Base-by-base conservation (phyloP, 2,329 filamentous ascomycete species). In the Ophiostoma perfectum region DNA sequence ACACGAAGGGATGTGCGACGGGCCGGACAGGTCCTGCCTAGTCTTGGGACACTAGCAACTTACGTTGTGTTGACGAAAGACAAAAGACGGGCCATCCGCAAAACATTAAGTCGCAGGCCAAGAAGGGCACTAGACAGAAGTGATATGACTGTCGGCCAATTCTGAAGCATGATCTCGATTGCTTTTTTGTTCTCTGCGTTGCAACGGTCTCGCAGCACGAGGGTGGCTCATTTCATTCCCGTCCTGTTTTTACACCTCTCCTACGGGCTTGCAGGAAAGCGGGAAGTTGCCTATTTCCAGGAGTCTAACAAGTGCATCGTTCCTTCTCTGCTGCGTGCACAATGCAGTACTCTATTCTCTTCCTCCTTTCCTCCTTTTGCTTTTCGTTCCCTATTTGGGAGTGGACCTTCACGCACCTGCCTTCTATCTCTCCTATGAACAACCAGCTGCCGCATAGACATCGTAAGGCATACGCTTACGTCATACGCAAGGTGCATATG, bases 1-100 rank as follows among this genome's bases (percentile, higher is more conserved):
- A 70, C 66, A 66, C 69, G 69, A 70, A 68, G 66, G 27, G 66
- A 68, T 70, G 64, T 44, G 47, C 66, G 58, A n/a, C 66, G 64
- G 66, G 39, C 66, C 66, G 44, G 64, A 52, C 38, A 55, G 49
- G 49, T 27, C 27, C 27, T 27, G 27, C 27, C 27, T 27, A 27
- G 27, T 27, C 2, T 27, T 27, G 27, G 27, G 27, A 27, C 27
- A 27, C 27, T 27, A 27, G 27, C 27, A 27, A 27, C 27, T 27
- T 27, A 27, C 27, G 27, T 27, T 27, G 27, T 27, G 27, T 27
- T 27, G 27, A 27, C 27, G 27, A 27, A 27, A 27, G 27, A n/a
- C 12, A 47, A 47, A 55, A 27, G 49, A 27, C 49, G 49, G 49
- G n/a, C 27, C 27, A 27, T 27, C 27, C 27, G 27, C 27, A 27